Percentiles rank a stretch among this genome's conserved stretches.
These are phyloP conservation scores for Rhizophora mangle DNA, from an alignment of 345 rosid species.

Conservation along the genomic window DNA sequence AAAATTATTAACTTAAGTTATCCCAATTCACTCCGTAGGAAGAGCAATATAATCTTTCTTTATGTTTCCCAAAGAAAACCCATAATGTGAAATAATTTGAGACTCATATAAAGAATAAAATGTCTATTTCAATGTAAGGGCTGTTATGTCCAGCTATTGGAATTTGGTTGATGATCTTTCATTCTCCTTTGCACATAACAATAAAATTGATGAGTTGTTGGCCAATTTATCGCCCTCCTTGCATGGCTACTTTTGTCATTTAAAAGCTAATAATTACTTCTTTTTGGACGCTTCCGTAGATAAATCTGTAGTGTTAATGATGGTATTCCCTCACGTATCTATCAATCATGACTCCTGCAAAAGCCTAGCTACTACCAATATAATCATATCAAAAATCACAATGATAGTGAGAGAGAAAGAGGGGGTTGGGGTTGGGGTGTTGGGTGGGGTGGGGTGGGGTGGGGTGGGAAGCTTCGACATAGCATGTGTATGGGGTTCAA, in stretches of 20 bases:
- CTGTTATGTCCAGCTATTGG: constrained; percentile 7
- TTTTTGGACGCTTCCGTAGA: constrained; percentile 31
- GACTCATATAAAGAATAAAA: no score
- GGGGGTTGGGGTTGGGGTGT: no score
- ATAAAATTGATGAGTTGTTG: constrained; percentile 39
- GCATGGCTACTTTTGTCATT: constrained; percentile 25
- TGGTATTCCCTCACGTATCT: constrained; percentile 11
- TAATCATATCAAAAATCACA: constrained; percentile 21
- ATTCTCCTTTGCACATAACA: constrained; percentile 21
- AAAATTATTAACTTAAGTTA: no score
- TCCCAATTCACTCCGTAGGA: no score
- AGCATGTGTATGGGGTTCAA: not conserved
- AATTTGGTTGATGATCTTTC: constrained; percentile 13
- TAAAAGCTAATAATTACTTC: constrained; percentile 43
- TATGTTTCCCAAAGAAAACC: no score
- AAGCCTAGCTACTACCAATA: constrained; percentile 8
- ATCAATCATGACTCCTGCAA: constrained; percentile 28
- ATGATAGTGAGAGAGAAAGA: constrained; percentile 22
- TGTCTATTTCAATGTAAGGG: not conserved
- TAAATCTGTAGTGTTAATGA: constrained; percentile 11
- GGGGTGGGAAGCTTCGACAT: not conserved
- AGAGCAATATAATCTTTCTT: no score
- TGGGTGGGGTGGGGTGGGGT: not conserved
- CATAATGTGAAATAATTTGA: no score
- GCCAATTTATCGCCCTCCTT: constrained; percentile 1